These are phyloP conservation scores for Melampsora americana DNA, from an alignment of 1,284 basidiomycete genomes.

Conservation along the genomic window DNA sequence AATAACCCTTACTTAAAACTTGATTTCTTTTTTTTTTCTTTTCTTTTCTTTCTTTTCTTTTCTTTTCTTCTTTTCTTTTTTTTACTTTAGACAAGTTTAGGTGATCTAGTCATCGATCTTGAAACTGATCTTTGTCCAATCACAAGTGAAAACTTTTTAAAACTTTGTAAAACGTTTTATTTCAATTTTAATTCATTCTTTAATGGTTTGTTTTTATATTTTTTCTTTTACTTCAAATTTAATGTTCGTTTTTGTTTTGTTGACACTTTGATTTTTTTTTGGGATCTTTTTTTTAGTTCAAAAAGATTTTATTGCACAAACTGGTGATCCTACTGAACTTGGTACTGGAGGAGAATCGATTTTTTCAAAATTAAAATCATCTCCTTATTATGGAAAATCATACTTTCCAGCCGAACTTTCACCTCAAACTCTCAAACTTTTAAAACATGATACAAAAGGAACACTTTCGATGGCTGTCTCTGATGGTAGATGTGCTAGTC, in stretches of 20 bases:
- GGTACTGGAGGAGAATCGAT: conserved; percentile 80
- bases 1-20: too few relatives aligned
- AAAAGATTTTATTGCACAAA: conserved; percentile 92
- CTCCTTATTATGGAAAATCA: conserved; percentile 2
- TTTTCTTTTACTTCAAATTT: too few relatives aligned
- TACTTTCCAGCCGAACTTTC: conserved; percentile 29
- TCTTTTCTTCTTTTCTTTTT: too few relatives aligned
- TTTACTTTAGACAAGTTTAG: conserved; percentile 38
- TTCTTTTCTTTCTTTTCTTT: too few relatives aligned
- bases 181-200: conserved; percentile 96
- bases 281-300: conserved; percentile 73
- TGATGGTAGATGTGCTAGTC: conserved; percentile 82
- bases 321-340: conserved; percentile 89
- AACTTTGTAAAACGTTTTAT: conserved; percentile 93
- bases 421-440: conserved; percentile 47
- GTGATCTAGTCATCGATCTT: conserved; percentile 65
- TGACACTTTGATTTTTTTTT: too few relatives aligned
- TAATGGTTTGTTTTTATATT: conserved; percentile 83
- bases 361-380: conserved; percentile 57
- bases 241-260: background rate
- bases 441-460: conserved; percentile 81
- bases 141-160: conserved; percentile 91
- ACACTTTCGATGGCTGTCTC: conserved; percentile 90
- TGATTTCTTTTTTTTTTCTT: too few relatives aligned
- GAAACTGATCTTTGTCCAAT: conserved; percentile 85